Evolutionary conservation across 1,284 basidiomycete genomes (phyloP), one percentile per base, ranked within the genome.

Genomic region (Cryptococcus sp.): DNA sequence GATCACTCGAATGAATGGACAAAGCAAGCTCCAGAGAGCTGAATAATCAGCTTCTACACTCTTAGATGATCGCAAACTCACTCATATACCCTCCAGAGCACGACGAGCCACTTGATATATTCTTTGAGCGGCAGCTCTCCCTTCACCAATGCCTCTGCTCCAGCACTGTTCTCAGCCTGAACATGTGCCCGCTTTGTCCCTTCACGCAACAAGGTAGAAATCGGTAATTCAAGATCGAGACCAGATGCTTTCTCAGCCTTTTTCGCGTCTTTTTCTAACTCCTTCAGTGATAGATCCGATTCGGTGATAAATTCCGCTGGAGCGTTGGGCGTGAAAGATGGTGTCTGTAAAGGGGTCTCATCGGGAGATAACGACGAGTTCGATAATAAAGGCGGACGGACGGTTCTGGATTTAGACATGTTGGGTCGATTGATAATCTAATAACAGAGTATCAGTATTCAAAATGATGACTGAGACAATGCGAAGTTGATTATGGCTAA

Each of bases 21-120:
- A 89, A 78, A 3, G 77, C 84, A 18, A 75, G 70, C 69, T 90
- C 86, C 41, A 89, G 78, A 0, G 82, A 76, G 60, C 84, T 85
- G 66, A 14, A 40, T 39, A 37, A 43, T 43, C 41, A 43, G 21
- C 21, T 13, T 21, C n/a, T 24, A 43, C 5, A 4, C 28, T 28
- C 28, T 28, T 28, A 22, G 21, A 43, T 25, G 13, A 7, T 39
- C 10, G 28, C 13, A 4, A 2, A 42, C 84, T 76, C 62, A 89
- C 86, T 83, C 77, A 75, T 90, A 91, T 19, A 90, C 77, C 60
- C 86, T 81, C 82, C 84, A 88, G 9, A 90, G 79, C 77, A 87
- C 83, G 77, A 85, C 83, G 37, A 87, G 78, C 74, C 83, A 87
- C 44, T 81, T 79, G 18, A 84, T 72, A 67, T 88, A 88, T 66